Evolutionary conservation across 2,329 filamentous ascomycete species (phyloP).

Genomic region (Neonectria coccinea): DNA sequence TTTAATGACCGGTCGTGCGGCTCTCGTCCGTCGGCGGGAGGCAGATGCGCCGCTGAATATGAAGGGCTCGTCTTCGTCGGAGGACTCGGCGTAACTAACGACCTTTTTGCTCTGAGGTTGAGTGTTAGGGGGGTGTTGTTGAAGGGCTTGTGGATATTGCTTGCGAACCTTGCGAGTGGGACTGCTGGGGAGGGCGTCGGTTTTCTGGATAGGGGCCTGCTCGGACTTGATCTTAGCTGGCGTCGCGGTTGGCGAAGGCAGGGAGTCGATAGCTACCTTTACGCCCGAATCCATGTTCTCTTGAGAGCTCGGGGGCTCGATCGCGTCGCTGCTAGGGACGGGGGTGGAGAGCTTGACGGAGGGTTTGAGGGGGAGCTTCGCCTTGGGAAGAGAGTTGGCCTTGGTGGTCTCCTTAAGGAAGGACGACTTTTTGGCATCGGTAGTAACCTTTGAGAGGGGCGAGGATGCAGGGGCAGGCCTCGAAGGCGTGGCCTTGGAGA

Average conservation of each 20-base stretch:
- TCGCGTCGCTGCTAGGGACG: slow-evolving; percentile 82
- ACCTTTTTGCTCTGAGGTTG: slow-evolving; percentile 61
- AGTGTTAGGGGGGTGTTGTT: slow-evolving; percentile 12
- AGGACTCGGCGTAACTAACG: slow-evolving; percentile 88
- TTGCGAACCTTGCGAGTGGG: slow-evolving; percentile 79
- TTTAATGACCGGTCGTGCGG: slow-evolving; percentile 69
- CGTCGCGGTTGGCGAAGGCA: slow-evolving; percentile 19
- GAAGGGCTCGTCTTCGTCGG: slow-evolving; percentile 82
- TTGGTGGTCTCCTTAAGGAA: slow-evolving; percentile 57
- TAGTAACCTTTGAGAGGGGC: slow-evolving; percentile 48
- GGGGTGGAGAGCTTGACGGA: slow-evolving; percentile 68
- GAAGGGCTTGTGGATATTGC: too few relatives aligned
- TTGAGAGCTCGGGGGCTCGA: slow-evolving; percentile 75
- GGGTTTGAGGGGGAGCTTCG: slow-evolving; percentile 58
- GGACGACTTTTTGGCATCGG: slow-evolving; percentile 48
- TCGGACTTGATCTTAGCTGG: slow-evolving; percentile 53
- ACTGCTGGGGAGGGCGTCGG: slow-evolving; percentile 64
- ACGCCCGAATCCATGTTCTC: slow-evolving; percentile 64
- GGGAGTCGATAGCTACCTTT: slow-evolving; percentile 33
- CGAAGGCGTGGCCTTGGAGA: slow-evolving; percentile 56
- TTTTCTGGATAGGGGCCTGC: slow-evolving; percentile 52
- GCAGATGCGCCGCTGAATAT: slow-evolving; percentile 55
- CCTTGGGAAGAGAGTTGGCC: slow-evolving; percentile 56
- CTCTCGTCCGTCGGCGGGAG: slow-evolving; percentile 54
- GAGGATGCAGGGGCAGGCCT: slow-evolving; percentile 49